Conservation (phyloP, 768 basidiomycete species). For the Hypholoma sublateritium region DNA sequence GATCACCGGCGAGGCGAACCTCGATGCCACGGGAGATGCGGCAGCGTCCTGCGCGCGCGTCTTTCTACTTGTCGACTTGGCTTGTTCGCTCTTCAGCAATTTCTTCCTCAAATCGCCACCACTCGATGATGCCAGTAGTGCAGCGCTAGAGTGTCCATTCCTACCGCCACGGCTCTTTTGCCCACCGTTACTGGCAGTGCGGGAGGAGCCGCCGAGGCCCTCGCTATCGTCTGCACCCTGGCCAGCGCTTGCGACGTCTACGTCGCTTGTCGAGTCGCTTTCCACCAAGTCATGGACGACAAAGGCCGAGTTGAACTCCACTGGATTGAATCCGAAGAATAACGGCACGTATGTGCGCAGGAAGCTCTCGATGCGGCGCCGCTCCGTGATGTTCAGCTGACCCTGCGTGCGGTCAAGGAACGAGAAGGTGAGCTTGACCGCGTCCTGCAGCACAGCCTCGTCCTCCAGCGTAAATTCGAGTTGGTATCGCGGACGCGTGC, state of each 20-base stretch:
- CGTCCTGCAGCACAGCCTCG: constrained; percentile 77
- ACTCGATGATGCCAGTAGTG: constrained; percentile 1
- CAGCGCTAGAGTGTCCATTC: constrained; percentile 15
- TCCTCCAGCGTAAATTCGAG: constrained; percentile 79
- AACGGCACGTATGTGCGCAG: constrained; percentile 75
- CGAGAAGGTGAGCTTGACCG: constrained; percentile 84
- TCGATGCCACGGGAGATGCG: constrained; percentile 55
- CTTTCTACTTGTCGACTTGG: constrained; percentile 64
- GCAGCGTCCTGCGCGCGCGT: constrained; percentile 51
- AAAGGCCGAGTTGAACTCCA: constrained; percentile 69
- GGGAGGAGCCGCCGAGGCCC: constrained; percentile 2
- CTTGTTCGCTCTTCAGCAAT: constrained; percentile 79
- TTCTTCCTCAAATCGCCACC: constrained; percentile 76
- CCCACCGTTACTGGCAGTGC: constrained; percentile 31
- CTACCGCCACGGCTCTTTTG: constrained; percentile 29
- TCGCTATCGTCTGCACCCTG: constrained; percentile 36
- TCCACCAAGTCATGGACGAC: constrained; percentile 55
- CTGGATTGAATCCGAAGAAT: constrained; percentile 74
- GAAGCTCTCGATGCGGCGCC: constrained; percentile 81
- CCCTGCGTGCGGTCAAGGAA: constrained; percentile 88
- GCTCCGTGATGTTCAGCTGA: constrained; percentile 68
- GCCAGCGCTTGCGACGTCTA: constrained; percentile 36
- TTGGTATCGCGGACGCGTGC: constrained; percentile 74
- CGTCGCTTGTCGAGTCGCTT: constrained; percentile 54
- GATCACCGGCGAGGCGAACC: constrained; percentile 61